Evolutionary conservation across 805 yeast species (phyloP), one percentile per base, ranked within the genome.

Genomic region (Starmerella apicola): DNA sequence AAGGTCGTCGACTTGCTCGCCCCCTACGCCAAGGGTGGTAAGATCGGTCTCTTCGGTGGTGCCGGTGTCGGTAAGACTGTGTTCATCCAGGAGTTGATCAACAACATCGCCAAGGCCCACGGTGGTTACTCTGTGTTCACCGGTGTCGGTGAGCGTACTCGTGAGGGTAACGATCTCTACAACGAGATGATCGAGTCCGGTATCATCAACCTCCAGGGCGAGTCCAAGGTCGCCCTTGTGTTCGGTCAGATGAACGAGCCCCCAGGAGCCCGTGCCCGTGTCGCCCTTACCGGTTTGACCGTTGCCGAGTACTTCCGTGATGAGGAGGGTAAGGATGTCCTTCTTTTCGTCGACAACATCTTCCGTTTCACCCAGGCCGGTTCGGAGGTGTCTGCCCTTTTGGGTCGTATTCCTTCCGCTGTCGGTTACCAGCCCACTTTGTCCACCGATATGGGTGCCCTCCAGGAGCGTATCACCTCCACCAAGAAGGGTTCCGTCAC

Each of bases 31-130:
- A 85, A 96, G 83, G 98, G 98, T 83, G 98, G 98, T 83, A 88
- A 88, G 80, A 88, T 88, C 84, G 98, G 98, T 80, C 79, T 88
- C 65, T 88, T 88, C 81, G 98, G 98, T 76, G 98, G 98, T 88
- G 98, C 98, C 70, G 98, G 98, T 88, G 98, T 88, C 82, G 98
- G 98, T 74, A 88, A 88, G 73, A 88, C 98, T 70, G 98, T 88
- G 52, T 88, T 88, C 74, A 88, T 88, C 72, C 98, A 88, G 77
- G 98, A 88, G 75, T 78, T 88, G 74, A 88, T 88, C 70, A 88
- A 91, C 86, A 88, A 88, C 78, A 91, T 88, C 64, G 98, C 98
- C 67, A 91, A 88, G 78, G 97, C 98, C 63, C 97, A 88, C 70
- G 98, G 97, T 84, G 97, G 97, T 81, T 88, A 88, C 94, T 88